These are phyloP conservation scores for Talaromyces wortmannii DNA, from an alignment of 495 filamentous ascomycete genomes.

Conservation along the genomic window DNA sequence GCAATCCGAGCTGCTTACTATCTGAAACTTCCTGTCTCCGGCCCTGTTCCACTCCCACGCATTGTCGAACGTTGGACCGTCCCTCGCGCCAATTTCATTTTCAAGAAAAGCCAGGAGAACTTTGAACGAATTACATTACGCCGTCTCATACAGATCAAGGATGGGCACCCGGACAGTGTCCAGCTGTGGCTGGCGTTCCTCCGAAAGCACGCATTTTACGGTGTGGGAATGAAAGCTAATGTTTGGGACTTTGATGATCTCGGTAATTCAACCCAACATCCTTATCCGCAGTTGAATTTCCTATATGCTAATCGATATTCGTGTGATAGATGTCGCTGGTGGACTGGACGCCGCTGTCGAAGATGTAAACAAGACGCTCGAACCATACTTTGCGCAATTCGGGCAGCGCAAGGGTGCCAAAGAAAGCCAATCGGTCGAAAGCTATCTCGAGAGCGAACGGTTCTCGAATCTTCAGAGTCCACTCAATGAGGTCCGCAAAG, in stretches of 20 bases:
- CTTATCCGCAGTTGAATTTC: neutral
- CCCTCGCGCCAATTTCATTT: slow-evolving; percentile 78
- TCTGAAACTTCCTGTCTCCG: slow-evolving; percentile 75
- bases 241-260: slow-evolving; percentile 80
- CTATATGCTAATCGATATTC: neutral
- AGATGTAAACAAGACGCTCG: slow-evolving; percentile 52
- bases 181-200: slow-evolving; percentile 88
- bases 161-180: slow-evolving; percentile 83
- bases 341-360: slow-evolving; percentile 54
- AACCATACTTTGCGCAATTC: slow-evolving; percentile 57
- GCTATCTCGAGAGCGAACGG: slow-evolving; percentile 24
- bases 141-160: slow-evolving; percentile 85
- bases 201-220: slow-evolving; percentile 83
- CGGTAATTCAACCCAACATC: slow-evolving; percentile 28
- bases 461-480: slow-evolving; percentile 22
- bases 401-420: slow-evolving; percentile 44
- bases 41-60: slow-evolving; percentile 82
- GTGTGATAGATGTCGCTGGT: slow-evolving; percentile 53
- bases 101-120: slow-evolving; percentile 97
- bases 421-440: slow-evolving; percentile 14
- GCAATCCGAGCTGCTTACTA: slow-evolving; percentile 93
- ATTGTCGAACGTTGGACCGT: slow-evolving; percentile 92
- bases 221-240: slow-evolving; percentile 98
- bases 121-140: slow-evolving; percentile 87
- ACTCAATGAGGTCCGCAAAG: slow-evolving; percentile 14